These are phyloP conservation scores for Trichoderma hamatum DNA, from an alignment of 2,329 filamentous ascomycete genomes.

Conservation along the genomic window DNA sequence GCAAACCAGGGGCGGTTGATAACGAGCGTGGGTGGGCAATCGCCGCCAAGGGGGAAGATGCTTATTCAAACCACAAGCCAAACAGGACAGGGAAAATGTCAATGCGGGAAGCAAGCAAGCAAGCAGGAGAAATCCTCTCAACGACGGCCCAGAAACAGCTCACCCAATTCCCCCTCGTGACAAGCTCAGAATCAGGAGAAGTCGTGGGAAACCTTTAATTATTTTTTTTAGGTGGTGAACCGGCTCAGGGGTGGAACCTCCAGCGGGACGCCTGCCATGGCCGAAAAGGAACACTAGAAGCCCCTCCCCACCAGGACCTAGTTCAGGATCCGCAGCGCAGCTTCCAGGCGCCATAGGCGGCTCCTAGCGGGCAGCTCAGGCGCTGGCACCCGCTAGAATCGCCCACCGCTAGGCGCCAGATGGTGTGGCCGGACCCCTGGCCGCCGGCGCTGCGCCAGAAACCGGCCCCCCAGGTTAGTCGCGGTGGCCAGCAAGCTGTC, in stretches of 20 bases:
- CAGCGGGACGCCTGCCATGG: constrained; percentile 26
- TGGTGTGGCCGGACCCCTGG: constrained; percentile 12
- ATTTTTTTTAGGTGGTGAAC: constrained; percentile 32
- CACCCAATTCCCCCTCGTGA: constrained; percentile 24
- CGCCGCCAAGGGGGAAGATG: constrained; percentile 32
- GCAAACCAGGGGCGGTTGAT: constrained; percentile 38
- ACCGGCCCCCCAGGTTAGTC: constrained; percentile 35
- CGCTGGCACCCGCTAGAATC: constrained; percentile 16
- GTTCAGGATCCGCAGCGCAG: constrained; percentile 7
- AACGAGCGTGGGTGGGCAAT: constrained; percentile 39
- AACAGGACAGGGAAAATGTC: neutral
- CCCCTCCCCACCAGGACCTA: constrained; percentile 14
- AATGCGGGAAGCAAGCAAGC: constrained; percentile 14
- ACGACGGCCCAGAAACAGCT: constrained; percentile 20
- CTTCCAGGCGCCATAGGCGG: constrained; percentile 22
- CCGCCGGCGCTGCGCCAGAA: constrained; percentile 24
- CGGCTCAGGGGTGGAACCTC: constrained; percentile 35
- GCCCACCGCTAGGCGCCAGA: constrained; percentile 5
- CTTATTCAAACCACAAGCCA: constrained; percentile 2
- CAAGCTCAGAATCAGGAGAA: constrained; percentile 25
- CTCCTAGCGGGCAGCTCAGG: constrained; percentile 20
- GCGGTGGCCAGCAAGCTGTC: constrained; percentile 31
- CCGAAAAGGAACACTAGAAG: constrained; percentile 5
- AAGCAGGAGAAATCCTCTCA: constrained; percentile 8
- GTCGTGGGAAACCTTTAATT: constrained; percentile 30